phyloP scores from a whole-genome alignment of 2,329 filamentous ascomycete species.

The Rhinocladiella mackenziei region DNA sequence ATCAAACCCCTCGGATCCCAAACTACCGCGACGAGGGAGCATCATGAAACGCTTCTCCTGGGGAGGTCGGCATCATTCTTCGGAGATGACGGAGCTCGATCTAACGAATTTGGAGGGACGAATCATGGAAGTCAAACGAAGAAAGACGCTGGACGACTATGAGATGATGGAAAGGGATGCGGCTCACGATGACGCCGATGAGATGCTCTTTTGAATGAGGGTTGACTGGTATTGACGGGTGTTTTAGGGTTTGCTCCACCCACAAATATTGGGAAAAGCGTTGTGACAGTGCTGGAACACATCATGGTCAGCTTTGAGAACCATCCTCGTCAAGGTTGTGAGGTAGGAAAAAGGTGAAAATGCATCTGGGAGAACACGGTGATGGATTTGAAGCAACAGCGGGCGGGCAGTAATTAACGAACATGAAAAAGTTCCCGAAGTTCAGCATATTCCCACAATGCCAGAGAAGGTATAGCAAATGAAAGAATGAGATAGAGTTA shows the following conservation, averaged over 20 bases:
- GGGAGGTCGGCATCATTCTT: conserved; percentile 14
- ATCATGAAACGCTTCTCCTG: conserved; percentile 22
- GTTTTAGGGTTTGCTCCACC: conserved; percentile 8
- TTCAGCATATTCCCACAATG: too few species aligned
- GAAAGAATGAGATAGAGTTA: too few species aligned
- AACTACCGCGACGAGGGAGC: conserved; percentile 16
- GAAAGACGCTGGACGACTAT: conserved; percentile 26
- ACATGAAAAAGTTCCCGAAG: too few species aligned
- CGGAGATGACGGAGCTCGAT: conserved; percentile 10
- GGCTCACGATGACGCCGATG: conserved; percentile 16
- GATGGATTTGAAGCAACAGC: too few species aligned
- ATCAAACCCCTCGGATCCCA: conserved; percentile 13
- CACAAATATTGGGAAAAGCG: too few species aligned
- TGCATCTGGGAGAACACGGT: too few species aligned
- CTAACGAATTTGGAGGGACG: conserved; percentile 12
- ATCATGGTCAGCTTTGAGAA: too few species aligned
- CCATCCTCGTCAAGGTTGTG: too few species aligned
- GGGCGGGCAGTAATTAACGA: too few species aligned
- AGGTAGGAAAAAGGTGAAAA: too few species aligned
- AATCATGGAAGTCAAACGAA: conserved; percentile 25
- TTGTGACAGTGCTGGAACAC: neutral
- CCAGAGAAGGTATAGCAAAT: too few species aligned
- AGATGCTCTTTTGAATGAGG: conserved; percentile 21
- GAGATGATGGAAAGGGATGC: conserved; percentile 18
- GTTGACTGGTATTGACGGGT: neutral